A percentile compares a stretch with the other conserved stretches of the same genome.
Evolutionary conservation across 306 rosid species (phyloP).

Genomic region (Rosa multiflora): DNA sequence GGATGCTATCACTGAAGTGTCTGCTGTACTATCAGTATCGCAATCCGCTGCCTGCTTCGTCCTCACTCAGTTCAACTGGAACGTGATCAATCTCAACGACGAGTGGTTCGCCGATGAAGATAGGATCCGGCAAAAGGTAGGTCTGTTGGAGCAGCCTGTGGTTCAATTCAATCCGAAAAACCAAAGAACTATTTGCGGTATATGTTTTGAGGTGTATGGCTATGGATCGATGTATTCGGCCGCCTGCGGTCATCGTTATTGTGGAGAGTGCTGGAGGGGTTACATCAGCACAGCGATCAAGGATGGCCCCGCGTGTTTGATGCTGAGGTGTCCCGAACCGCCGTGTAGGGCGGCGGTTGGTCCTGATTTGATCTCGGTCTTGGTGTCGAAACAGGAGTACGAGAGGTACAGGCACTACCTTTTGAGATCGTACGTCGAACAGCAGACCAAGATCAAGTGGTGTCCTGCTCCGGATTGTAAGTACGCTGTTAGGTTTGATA

Average conservation of each 20-base stretch:
- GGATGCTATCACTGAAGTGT: not conserved
- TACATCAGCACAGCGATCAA: not conserved
- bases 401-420: not conserved
- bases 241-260: not conserved
- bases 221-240: not conserved
- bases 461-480: conserved; percentile 13
- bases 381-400: not conserved
- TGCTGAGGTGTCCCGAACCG: conserved; percentile 5
- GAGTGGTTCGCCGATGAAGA: conserved; percentile 9
- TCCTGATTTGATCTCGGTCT: not conserved
- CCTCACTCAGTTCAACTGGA: not conserved
- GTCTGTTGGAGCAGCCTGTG: not conserved
- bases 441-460: not conserved
- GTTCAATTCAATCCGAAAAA: not conserved
- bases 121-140: not conserved
- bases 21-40: not conserved
- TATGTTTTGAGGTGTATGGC: not conserved
- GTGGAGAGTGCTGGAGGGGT: not conserved
- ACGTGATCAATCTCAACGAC: not conserved
- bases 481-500: not conserved
- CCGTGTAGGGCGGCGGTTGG: not conserved
- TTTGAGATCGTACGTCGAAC: not conserved
- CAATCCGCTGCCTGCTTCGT: not conserved
- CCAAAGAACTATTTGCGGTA: not conserved
- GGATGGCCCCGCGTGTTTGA: not conserved